Evolutionary conservation across 192 early-diverging fungal genomes (phyloP), one percentile per base, ranked within the genome.

Genomic region (Coemansia sp.): DNA sequence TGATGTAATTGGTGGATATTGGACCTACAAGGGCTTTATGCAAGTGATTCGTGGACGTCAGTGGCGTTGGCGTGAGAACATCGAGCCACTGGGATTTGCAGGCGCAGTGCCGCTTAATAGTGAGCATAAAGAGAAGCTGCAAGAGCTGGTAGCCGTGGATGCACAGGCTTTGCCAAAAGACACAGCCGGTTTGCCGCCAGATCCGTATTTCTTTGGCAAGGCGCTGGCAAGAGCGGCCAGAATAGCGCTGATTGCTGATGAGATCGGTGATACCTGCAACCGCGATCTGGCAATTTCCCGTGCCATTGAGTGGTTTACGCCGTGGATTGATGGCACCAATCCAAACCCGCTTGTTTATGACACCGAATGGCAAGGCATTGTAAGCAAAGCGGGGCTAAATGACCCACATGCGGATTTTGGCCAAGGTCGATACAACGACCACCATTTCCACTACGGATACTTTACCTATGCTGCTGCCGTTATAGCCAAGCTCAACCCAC

Each of bases 361-460:
- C 49, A 58, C 64, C 37, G 67, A 69, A 17, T 83, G 81, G 81
- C 43, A 32, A 3, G 81, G 81, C 7, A 9, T 80, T 6, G 55
- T 73, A 14, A 66, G 58, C 40, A 37, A 28, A 4, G 60, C 47
- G 0, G 79, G 75, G 1, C 60, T 78, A 37, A 16, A 20, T 14
- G 76, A 80, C 17, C 36, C 66, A 0, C 40, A 30, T 0, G 79
- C 66, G 1, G 81, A 80, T 30, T 83, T 79, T 53, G 81, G 81
- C 31, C 80, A 80, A 45, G 81, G 74, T 17, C 58, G 54, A 4
- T 82, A 82, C 50, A 82, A 82, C 51, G 81, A 82, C 64, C 81
- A 82, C 56, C 81, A 82, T 41, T 82, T 80, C 64, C 81, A 82
- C 61, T 82, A 82, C 30, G 81, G 81, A 14, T 82, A 82, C 44